Evolutionary conservation across 345 rosid genomes (phyloP).

Genomic region (Eucalyptus shirleyi): DNA sequence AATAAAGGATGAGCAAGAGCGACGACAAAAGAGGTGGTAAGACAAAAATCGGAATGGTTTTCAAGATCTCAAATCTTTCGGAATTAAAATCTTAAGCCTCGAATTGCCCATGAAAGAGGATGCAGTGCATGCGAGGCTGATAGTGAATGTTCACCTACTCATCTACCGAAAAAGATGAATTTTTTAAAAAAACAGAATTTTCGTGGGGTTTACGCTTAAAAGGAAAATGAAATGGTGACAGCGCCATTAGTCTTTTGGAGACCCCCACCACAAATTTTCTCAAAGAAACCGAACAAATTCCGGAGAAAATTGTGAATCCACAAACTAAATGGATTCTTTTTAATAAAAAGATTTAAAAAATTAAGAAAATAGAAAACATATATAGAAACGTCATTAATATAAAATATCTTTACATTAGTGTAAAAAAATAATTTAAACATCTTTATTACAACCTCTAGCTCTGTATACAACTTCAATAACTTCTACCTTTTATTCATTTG

Average conservation of each 20-base stretch:
- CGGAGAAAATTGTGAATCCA: background rate
- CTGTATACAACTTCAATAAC: background rate
- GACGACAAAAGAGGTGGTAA: background rate
- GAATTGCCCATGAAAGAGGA: background rate
- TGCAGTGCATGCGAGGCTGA: background rate
- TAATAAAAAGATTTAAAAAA: background rate
- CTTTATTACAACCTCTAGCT: background rate
- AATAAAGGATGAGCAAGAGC: background rate
- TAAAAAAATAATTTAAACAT: background rate
- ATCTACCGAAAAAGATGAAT: background rate
- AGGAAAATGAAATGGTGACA: background rate
- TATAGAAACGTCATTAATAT: background rate
- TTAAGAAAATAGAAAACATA: background rate
- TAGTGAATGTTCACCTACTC: background rate
- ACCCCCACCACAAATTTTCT: background rate
- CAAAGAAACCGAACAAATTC: background rate
- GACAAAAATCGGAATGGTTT: background rate
- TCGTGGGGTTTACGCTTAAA: background rate
- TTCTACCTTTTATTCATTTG: background rate
- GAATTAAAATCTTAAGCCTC: background rate
- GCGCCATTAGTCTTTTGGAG: background rate
- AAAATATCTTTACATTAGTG: background rate
- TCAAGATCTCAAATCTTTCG: background rate
- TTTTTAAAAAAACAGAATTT: background rate
- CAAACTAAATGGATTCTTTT: background rate